Evolutionary conservation across 2,329 filamentous ascomycete species (phyloP).

Genomic region (Neocucurbitaria cava): DNA sequence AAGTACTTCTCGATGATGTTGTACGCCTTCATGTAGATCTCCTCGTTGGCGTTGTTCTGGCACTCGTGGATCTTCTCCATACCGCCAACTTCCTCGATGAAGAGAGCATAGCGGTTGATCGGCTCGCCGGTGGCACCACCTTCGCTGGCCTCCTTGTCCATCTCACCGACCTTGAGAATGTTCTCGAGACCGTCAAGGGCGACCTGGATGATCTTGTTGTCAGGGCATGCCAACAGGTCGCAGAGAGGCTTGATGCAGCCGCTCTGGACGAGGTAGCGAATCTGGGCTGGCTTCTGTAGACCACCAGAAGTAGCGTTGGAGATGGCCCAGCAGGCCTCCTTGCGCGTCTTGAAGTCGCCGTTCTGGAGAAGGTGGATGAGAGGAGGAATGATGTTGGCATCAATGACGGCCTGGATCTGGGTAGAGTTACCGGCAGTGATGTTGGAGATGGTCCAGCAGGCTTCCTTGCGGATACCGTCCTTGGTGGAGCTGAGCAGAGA

Average conservation of each 20-base stretch:
- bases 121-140: slow-evolving; percentile 63
- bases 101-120: slow-evolving; percentile 96
- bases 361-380: slow-evolving; percentile 95
- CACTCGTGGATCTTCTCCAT: slow-evolving; percentile 99
- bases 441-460: slow-evolving; percentile 99
- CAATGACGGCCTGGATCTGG: slow-evolving; percentile 95
- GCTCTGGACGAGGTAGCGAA: slow-evolving; percentile 89
- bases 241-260: slow-evolving; percentile 98
- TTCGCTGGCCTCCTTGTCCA: slow-evolving; percentile 91
- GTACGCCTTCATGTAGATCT: slow-evolving; percentile 99
- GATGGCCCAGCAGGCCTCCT: slow-evolving; percentile 99
- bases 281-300: slow-evolving; percentile 98
- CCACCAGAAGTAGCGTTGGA: slow-evolving; percentile 98
- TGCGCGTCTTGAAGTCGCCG: slow-evolving; percentile 97
- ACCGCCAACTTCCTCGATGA: slow-evolving; percentile 97
- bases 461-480: slow-evolving; percentile 98
- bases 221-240: slow-evolving; percentile 91
- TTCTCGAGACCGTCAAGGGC: slow-evolving; percentile 98
- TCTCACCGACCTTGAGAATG: slow-evolving; percentile 98
- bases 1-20: slow-evolving; percentile 99
- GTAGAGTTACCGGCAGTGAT: slow-evolving; percentile 97
- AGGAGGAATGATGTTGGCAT: slow-evolving; percentile 95
- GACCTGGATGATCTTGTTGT: slow-evolving; percentile 99
- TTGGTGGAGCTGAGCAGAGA: slow-evolving; percentile 95
- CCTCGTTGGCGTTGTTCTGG: slow-evolving; percentile 99